A percentile compares a stretch with the other conserved stretches of the same genome.
Conservation (phyloP, 2,329 filamentous ascomycete species). For the Cladobotryum protrusum region DNA sequence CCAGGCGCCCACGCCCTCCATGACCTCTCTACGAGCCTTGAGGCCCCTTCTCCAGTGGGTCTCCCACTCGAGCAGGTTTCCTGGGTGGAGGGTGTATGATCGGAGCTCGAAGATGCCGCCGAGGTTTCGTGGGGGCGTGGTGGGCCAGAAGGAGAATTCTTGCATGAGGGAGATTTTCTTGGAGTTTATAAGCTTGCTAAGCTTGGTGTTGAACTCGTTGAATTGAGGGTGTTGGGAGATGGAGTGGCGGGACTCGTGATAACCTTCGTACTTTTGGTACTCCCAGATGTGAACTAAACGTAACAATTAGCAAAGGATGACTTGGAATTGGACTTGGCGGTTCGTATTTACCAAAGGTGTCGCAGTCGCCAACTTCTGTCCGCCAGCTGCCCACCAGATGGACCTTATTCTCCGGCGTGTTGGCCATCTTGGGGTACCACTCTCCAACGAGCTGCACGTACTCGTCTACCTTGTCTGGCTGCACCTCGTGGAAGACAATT, state of each 20-base stretch:
- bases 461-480: conserved; percentile 91
- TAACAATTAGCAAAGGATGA: conserved; percentile 10
- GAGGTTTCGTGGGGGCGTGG: conserved; percentile 78
- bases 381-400: conserved; percentile 97
- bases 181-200: conserved; percentile 75
- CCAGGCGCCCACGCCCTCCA: conserved; percentile 98
- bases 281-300: conserved; percentile 94
- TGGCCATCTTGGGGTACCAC: conserved; percentile 90
- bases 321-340: neutral
- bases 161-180: conserved; percentile 95
- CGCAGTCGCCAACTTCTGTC: conserved; percentile 93
- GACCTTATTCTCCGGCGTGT: conserved; percentile 81
- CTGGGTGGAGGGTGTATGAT: conserved; percentile 92
- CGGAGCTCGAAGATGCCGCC: conserved; percentile 93
- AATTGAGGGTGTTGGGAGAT: conserved; percentile 82
- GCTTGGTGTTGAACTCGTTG: conserved; percentile 72
- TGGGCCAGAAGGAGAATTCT: conserved; percentile 99
- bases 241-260: conserved; percentile 82
- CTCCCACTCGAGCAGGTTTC: conserved; percentile 97
- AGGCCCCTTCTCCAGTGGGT: conserved; percentile 94
- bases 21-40: conserved; percentile 85
- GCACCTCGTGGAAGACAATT: conserved; percentile 93
- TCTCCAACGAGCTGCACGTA: conserved; percentile 83
- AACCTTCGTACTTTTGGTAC: conserved; percentile 94
- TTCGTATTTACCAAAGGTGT: conserved; percentile 76